A percentile compares a stretch with the other conserved stretches of the same genome.
Evolutionary conservation across 2,329 filamentous ascomycete genomes (phyloP).

Genomic region (Diplodia intermedia): DNA sequence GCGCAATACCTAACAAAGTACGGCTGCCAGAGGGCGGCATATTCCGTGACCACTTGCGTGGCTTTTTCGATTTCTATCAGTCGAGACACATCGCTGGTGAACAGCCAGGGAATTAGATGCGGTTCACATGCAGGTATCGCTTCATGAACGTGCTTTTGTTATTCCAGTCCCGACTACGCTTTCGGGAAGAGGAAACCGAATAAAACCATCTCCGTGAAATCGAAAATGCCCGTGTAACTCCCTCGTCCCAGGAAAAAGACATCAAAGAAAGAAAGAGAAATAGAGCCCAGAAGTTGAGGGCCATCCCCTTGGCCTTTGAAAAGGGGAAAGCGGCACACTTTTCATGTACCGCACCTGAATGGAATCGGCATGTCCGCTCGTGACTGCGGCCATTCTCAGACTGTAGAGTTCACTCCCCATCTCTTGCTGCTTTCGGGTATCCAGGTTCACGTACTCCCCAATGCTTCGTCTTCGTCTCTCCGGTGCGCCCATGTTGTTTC

Average conservation of each 20-base stretch:
- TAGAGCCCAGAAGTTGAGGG: neutral
- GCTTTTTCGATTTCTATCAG: neutral
- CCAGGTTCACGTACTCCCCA: neutral
- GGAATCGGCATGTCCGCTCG: neutral
- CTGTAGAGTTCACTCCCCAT: neutral
- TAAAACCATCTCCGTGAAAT: neutral
- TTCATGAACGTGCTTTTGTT: neutral
- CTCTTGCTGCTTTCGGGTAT: constrained; percentile 5
- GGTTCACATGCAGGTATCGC: neutral
- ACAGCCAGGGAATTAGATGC: neutral
- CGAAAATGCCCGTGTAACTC: neutral
- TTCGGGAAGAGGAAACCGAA: neutral
- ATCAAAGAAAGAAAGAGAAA: neutral
- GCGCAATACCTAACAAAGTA: no score
- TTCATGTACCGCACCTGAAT: neutral
- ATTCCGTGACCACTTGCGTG: no score
- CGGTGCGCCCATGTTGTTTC: neutral
- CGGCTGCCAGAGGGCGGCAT: no score
- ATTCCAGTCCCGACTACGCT: neutral
- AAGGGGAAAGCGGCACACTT: neutral
- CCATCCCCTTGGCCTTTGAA: neutral
- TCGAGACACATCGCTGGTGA: neutral
- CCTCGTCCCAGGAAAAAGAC: neutral
- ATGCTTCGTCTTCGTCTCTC: neutral
- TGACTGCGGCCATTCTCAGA: neutral